Evolutionary conservation across 2,329 filamentous ascomycete genomes (phyloP), one percentile per base, ranked within the genome.

Genomic region (Penicillium rolfsii): DNA sequence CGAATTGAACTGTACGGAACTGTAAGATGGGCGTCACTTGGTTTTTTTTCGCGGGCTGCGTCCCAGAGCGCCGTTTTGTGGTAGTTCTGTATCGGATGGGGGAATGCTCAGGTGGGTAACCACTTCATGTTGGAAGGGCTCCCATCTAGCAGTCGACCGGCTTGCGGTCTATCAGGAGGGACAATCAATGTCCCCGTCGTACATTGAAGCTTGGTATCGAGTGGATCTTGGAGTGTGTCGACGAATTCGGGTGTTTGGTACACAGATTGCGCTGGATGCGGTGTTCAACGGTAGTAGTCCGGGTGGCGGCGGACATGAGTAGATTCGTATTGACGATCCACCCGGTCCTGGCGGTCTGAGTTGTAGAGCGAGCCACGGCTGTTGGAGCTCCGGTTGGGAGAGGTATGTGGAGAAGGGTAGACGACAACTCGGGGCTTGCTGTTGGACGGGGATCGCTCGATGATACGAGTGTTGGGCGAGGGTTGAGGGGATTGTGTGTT

Each of bases 281-380:
- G 19, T 26, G 14, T 54, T 72, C 69, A 76, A 57, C 68, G 70
- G 65, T 74, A 67, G 67, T 72, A 73, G 61, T 74, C 73, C 33
- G 65, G 58, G 19, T 66, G 68, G 2, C 73, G 71, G 43, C 70
- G 69, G 57, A 73, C 65, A 46, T 73, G 70, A 16, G 70, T 67
- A 1, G 70, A 66, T 57, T 73, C 68, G 43, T 73, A 71, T 28
- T 64, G 67, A 16, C 74, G 74, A 61, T 75, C 75, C 19, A 71
- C 64, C 9, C 74, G 73, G 58, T 74, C 73, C 24, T 69, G 67
- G n/a, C 63, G 67, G 58, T 77, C 76, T 5, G 68, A 61, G 38
- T 73, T 67, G 53, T 77, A 77, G 35, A 77, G 63, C 3, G 76
- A 77, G 14, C 76, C 75, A 24, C 75, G 70, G 68, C 68, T 75